Evolutionary conservation across 192 early-diverging fungal genomes (phyloP), one percentile per base, ranked within the genome.

Genomic region (Entomortierella lignicola): DNA sequence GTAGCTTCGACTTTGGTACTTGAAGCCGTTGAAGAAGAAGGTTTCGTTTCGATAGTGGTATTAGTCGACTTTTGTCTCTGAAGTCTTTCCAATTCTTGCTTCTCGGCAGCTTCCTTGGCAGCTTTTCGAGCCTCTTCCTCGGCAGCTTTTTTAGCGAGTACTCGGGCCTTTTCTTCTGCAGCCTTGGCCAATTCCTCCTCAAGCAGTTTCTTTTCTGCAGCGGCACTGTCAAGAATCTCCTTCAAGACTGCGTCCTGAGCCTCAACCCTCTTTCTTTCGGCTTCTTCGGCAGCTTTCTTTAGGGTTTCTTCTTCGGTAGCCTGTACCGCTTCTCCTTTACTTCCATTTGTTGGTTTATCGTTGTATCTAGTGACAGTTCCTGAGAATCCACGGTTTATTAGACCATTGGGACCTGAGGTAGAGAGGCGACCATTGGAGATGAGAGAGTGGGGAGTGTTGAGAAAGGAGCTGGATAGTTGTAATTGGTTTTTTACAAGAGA

Each of bases 211-310:
- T 79, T 79, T 27, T 79, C 75, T 1, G 75, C 75, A 8, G 75
- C 75, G 6, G 75, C 75, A 18, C 37, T 79, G 13, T 79, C 68
- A 6, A 79, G 63, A 17, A 79, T 79, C 21, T 79, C 75, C 41
- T 79, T 79, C 32, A 79, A 39, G 4, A 62, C 66, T 1, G 63
- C 62, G 27, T 79, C 75, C 43, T 70, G 55, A 11, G 75, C 75
- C 25, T 61, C 66, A n/a, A 79, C 10, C 13, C 75, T 55, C 32
- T 79, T 63, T 18, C 57, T 69, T 41, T 79, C 75, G 0, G 42
- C 55, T 18, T 64, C 75, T 23, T 59, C 62, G 0, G 52, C 30
- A 13, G 60, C n/a, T 30, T 58, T 65, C 63, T 42, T 59, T n/a
- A 47, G 59, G 0, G 53, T 47, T 5, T 64, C 71, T 13, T 66